phyloP scores from a whole-genome alignment of 1,284 basidiomycete genomes.

The Lignosus rhinocerotis region DNA sequence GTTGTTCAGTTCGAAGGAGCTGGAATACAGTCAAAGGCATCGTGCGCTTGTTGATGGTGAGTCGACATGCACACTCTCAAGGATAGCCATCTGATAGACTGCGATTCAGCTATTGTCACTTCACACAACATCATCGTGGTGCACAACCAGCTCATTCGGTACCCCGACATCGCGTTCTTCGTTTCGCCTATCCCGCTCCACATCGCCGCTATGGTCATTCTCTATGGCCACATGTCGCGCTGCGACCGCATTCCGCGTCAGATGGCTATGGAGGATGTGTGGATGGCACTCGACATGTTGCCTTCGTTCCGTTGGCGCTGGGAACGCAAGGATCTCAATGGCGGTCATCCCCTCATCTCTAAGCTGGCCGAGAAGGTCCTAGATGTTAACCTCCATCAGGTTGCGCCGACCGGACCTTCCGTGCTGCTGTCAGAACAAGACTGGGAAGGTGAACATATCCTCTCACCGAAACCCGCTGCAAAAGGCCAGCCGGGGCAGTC shows the following conservation, averaged over 20 bases:
- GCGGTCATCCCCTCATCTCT: conserved; percentile 77
- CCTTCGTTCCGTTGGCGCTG: conserved; percentile 85
- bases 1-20: conserved; percentile 71
- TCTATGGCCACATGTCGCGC: conserved; percentile 79
- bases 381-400: conserved; percentile 61
- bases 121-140: conserved; percentile 83
- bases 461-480: conserved; percentile 20
- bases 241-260: conserved; percentile 63
- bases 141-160: conserved; percentile 76
- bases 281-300: conserved; percentile 81
- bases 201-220: conserved; percentile 84
- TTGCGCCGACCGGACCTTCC: conserved; percentile 56
- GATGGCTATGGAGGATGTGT: conserved; percentile 74
- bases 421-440: conserved; percentile 66
- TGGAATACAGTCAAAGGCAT: conserved; percentile 61
- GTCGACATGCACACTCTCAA: conserved; percentile 22
- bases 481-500: conserved; percentile 12
- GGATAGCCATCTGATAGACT: conserved; percentile 2
- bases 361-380: conserved; percentile 77
- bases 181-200: conserved; percentile 83
- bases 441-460: conserved; percentile 59
- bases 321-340: conserved; percentile 77
- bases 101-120: conserved; percentile 65
- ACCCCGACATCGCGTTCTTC: conserved; percentile 82
- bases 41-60: conserved; percentile 74